phyloP scores from a whole-genome alignment of 345 rosid genomes.

The Melastoma malabathricum region DNA sequence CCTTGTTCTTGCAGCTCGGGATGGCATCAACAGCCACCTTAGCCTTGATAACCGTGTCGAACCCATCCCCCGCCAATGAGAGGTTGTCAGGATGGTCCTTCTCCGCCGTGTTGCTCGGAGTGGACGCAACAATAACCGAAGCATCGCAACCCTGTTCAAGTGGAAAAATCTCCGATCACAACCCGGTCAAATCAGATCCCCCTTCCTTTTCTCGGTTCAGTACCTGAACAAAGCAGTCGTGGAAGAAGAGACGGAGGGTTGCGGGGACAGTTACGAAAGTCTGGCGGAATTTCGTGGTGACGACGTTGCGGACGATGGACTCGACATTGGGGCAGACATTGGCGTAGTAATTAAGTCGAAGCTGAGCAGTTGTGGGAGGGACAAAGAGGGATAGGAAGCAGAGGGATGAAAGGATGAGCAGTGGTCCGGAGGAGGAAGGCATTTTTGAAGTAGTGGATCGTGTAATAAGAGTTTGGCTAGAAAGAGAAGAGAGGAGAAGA shows the following conservation, averaged over 20 bases:
- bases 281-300: slow-evolving; percentile 28
- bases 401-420: too few relatives aligned
- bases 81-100: slow-evolving; percentile 72
- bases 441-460: too few relatives aligned
- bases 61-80: slow-evolving; percentile 83
- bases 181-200: background rate
- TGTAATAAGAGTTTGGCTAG: too few relatives aligned
- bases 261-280: slow-evolving; percentile 68
- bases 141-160: slow-evolving; percentile 62
- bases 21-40: slow-evolving; percentile 46
- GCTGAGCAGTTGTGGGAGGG: slow-evolving; percentile 44
- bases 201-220: too few relatives aligned
- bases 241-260: slow-evolving; percentile 83
- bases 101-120: slow-evolving; percentile 49
- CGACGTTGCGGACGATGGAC: slow-evolving; percentile 35
- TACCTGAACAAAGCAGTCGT: slow-evolving; percentile 72
- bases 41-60: slow-evolving; percentile 74
- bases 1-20: slow-evolving; percentile 44
- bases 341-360: slow-evolving; percentile 34
- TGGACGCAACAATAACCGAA: slow-evolving; percentile 46
- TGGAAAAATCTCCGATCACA: background rate
- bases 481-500: too few relatives aligned
- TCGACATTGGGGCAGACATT: slow-evolving; percentile 58
- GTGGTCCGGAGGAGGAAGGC: too few relatives aligned
- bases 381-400: slow-evolving; percentile 6